Conservation (phyloP, 257 asterid species). For the Solanum lycopersicoides region DNA sequence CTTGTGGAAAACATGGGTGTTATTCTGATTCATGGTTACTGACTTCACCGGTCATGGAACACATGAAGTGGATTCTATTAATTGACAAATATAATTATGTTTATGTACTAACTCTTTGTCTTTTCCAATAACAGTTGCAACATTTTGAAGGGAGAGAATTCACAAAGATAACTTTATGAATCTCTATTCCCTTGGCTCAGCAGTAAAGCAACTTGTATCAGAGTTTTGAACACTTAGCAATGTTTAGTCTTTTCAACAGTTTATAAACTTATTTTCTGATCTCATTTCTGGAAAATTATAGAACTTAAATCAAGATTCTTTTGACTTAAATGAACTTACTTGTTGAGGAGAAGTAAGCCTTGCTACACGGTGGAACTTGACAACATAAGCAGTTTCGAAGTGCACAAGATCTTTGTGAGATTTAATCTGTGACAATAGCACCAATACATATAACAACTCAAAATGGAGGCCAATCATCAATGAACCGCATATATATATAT, state of each 20-base stretch:
- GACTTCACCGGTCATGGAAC: neutral
- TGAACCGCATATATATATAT: neutral
- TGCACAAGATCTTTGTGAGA: constrained; percentile 89
- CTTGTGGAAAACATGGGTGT: neutral
- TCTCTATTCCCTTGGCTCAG: neutral
- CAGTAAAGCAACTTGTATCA: neutral
- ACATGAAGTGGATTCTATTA: neutral
- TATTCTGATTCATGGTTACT: neutral
- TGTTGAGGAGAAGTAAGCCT: constrained; percentile 80
- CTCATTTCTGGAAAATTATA: neutral
- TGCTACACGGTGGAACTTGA: constrained; percentile 89
- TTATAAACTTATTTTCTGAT: neutral
- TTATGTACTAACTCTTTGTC: neutral
- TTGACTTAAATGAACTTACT: constrained; percentile 41
- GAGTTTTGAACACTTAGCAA: neutral
- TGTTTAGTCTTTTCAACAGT: neutral
- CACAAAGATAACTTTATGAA: neutral
- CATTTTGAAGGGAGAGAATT: neutral
- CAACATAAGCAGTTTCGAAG: constrained; percentile 97
- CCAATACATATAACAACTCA: neutral
- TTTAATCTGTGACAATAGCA: constrained; percentile 51
- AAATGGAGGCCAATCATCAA: neutral
- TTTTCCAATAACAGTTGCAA: neutral
- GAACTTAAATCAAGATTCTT: constrained; percentile 1
- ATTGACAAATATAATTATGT: neutral